Evolutionary conservation across 192 early-diverging fungal species (phyloP), one percentile per base, ranked within the genome.

Genomic region (Phycomyces nitens): DNA sequence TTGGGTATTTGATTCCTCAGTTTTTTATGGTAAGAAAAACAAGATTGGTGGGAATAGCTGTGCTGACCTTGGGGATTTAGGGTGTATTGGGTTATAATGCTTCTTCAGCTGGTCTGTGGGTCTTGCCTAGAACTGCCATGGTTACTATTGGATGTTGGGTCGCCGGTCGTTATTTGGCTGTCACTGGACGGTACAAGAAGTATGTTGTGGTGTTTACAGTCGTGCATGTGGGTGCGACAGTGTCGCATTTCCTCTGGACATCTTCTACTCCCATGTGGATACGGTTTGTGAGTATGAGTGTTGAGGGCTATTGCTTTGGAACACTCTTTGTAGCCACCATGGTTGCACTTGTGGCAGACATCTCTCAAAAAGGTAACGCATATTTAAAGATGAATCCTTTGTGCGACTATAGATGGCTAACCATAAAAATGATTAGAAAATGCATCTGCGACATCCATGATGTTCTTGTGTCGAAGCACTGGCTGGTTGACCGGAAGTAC

Each of bases 401-500:
- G n/a, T n/a, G n/a, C n/a, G n/a, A n/a, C n/a, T n/a, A n/a, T n/a
- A n/a, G n/a, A n/a, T n/a, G n/a, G n/a, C n/a, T n/a, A n/a, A n/a
- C n/a, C n/a, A n/a, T n/a, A n/a, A n/a, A n/a, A n/a, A n/a, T n/a
- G n/a, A n/a, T n/a, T 26, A 41, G 61, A 63, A 38, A 41, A 54
- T 3, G 56, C 60, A 6, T 57, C 56, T 7, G 68, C 66, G 1
- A 68, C 66, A 26, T 71, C 77, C 18, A 73, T 79, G 22, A 72
- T 77, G 16, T 76, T 73, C 61, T 75, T 87, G 49, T 64, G 77
- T 14, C 75, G 78, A 47, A 68, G 62, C 29, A 71, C 80, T 53
- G 84, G 86, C 10, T 74, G 77, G 56, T 76, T 83, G 23, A 68
- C 81, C 42, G 82, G 82, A 42, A 64, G 86, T 1, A 75, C 81